Conservation (phyloP, 2,329 filamentous ascomycete genomes). For the Colletotrichum sp. region DNA sequence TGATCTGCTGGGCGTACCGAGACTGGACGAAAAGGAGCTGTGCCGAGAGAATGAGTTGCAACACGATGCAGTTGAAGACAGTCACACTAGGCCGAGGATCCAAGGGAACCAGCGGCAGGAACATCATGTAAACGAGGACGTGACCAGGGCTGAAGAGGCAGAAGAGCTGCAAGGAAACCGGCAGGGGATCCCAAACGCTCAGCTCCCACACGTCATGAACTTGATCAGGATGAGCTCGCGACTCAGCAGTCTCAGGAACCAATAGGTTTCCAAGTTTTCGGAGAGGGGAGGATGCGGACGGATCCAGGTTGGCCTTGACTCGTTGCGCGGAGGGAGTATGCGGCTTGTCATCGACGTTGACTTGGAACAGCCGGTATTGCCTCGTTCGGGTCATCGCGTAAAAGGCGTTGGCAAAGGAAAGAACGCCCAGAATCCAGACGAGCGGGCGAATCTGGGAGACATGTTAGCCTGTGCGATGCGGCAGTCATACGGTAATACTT, state of each 20-base stretch:
- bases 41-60: conserved; percentile 76
- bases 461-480: conserved; percentile 8
- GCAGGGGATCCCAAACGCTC: conserved; percentile 90
- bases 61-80: conserved; percentile 79
- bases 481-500: not conserved
- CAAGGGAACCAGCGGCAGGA: conserved; percentile 76
- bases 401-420: conserved; percentile 78
- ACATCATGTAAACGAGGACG: conserved; percentile 87
- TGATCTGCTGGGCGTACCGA: conserved; percentile 82
- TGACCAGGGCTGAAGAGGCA: conserved; percentile 94
- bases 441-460: conserved; percentile 66
- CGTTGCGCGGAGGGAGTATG: conserved; percentile 86
- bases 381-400: conserved; percentile 84
- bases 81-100: conserved; percentile 86
- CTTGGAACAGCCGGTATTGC: conserved; percentile 91
- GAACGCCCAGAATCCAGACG: conserved; percentile 69
- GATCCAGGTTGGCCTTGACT: conserved; percentile 86
- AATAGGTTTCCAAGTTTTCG: conserved; percentile 74
- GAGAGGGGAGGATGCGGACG: conserved; percentile 78
- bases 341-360: conserved; percentile 76
- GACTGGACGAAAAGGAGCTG: conserved; percentile 78
- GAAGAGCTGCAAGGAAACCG: conserved; percentile 81
- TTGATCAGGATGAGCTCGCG: conserved; percentile 82
- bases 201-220: conserved; percentile 93
- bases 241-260: conserved; percentile 73